Percentiles rank a stretch among this genome's conserved stretches.
Evolutionary conservation across 2,329 filamentous ascomycete species (phyloP).

Genomic region (Claviceps lovelessii): DNA sequence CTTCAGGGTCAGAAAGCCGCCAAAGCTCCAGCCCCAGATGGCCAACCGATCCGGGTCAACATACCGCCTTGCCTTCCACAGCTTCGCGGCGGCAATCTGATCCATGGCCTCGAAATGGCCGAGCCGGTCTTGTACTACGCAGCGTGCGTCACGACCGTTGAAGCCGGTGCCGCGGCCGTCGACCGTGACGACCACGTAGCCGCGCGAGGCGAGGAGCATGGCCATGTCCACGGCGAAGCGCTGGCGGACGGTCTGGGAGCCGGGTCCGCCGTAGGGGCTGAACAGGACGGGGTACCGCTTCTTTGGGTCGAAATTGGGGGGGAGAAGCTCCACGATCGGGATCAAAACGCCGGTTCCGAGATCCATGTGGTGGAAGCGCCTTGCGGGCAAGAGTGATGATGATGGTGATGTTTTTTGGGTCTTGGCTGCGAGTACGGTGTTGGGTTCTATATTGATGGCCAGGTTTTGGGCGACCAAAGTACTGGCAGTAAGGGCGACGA

Average conservation of each 20-base stretch:
- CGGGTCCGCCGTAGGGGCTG: slow-evolving; percentile 54
- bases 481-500: slow-evolving; percentile 39
- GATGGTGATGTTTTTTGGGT: too few relatives aligned
- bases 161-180: slow-evolving; percentile 54
- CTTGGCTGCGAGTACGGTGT: slow-evolving; percentile 39
- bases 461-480: slow-evolving; percentile 19
- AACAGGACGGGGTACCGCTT: slow-evolving; percentile 55
- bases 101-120: slow-evolving; percentile 50
- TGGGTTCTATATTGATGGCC: slow-evolving; percentile 44
- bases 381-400: too few relatives aligned
- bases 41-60: slow-evolving; percentile 45
- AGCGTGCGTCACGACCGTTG: slow-evolving; percentile 49
- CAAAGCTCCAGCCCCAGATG: slow-evolving; percentile 57
- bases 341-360: slow-evolving; percentile 46
- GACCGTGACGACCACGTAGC: slow-evolving; percentile 53
- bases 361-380: slow-evolving; percentile 38
- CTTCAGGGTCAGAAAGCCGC: slow-evolving; percentile 52
- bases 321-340: slow-evolving; percentile 51
- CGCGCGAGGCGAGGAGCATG: slow-evolving; percentile 48
- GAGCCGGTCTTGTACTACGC: slow-evolving; percentile 41
- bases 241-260: slow-evolving; percentile 47
- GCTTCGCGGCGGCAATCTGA: slow-evolving; percentile 51
- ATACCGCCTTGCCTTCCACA: slow-evolving; percentile 34
- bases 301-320: slow-evolving; percentile 45
- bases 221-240: slow-evolving; percentile 40